phyloP scores from a whole-genome alignment of 148 eudicot genomes.

The Diospyros kaki region DNA sequence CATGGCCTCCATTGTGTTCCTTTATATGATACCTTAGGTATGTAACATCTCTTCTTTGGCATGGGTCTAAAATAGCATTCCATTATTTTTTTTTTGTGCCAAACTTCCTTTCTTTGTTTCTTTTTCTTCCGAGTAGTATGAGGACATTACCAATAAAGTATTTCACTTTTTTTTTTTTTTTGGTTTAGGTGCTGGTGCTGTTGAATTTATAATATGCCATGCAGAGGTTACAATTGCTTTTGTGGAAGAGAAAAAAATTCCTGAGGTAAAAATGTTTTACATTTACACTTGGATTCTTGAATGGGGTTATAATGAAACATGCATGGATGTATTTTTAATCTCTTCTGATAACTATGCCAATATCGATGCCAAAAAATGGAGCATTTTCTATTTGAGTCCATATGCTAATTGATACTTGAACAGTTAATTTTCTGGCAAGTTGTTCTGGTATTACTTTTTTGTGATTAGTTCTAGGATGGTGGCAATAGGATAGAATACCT shows the following conservation, averaged over 20 bases:
- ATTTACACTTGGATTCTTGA: not conserved
- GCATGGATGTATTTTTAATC: not conserved
- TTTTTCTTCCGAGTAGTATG: too few relatives aligned
- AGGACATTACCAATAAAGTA: too few relatives aligned
- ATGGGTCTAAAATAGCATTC: not conserved
- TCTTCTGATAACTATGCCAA: not conserved
- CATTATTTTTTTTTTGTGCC: too few relatives aligned
- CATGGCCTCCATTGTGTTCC: conserved; percentile 97
- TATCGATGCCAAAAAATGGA: not conserved
- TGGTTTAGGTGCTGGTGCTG: conserved; percentile 80
- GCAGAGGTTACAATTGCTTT: conserved; percentile 81
- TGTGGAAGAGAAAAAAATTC: conserved; percentile 83
- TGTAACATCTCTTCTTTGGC: conserved; percentile 12
- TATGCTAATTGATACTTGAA: not conserved
- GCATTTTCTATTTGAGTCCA: not conserved
- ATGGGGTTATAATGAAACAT: not conserved
- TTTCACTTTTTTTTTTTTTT: not conserved
- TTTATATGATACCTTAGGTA: conserved; percentile 90
- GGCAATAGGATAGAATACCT: not conserved
- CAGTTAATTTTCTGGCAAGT: not conserved
- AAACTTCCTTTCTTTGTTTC: too few relatives aligned
- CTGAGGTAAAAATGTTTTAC: conserved; percentile 54
- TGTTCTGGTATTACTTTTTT: not conserved
- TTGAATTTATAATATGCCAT: conserved; percentile 81
- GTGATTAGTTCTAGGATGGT: not conserved